phyloP scores from a whole-genome alignment of 495 filamentous ascomycete species.

The Venustampulla echinocandica region DNA sequence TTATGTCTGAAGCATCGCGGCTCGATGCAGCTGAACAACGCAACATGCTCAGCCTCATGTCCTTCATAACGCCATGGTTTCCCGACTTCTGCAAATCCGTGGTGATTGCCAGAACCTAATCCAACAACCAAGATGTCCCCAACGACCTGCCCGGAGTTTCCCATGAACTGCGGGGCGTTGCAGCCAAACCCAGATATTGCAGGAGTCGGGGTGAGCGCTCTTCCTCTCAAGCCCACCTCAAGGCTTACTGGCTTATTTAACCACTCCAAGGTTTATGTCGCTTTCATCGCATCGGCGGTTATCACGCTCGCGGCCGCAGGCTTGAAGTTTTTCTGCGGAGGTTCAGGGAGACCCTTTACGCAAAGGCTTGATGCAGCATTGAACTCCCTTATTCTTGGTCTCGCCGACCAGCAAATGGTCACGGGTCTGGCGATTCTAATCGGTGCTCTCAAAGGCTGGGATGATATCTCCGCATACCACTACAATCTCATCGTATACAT shows the following conservation, averaged over 20 bases:
- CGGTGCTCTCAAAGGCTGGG: not conserved
- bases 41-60: too few species aligned
- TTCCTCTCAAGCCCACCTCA: not conserved
- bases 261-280: not conserved
- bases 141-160: too few species aligned
- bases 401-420: not conserved
- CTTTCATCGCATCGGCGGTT: not conserved
- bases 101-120: too few species aligned
- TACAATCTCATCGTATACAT: not conserved
- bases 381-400: not conserved
- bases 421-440: not conserved
- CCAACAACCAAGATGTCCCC: too few species aligned
- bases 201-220: not conserved
- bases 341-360: not conserved
- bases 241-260: too few species aligned
- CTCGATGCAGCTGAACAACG: too few species aligned
- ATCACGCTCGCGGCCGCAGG: not conserved
- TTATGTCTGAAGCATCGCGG: too few species aligned
- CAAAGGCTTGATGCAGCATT: not conserved
- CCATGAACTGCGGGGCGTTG: not conserved
- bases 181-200: not conserved
- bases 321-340: not conserved
- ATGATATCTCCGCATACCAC: not conserved
- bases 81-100: too few species aligned
- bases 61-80: too few species aligned